A percentile compares a stretch with the other conserved stretches of the same genome.
These are phyloP conservation scores for Talaromyces thailandensis DNA, from an alignment of 495 filamentous ascomycete species.

Conservation along the genomic window DNA sequence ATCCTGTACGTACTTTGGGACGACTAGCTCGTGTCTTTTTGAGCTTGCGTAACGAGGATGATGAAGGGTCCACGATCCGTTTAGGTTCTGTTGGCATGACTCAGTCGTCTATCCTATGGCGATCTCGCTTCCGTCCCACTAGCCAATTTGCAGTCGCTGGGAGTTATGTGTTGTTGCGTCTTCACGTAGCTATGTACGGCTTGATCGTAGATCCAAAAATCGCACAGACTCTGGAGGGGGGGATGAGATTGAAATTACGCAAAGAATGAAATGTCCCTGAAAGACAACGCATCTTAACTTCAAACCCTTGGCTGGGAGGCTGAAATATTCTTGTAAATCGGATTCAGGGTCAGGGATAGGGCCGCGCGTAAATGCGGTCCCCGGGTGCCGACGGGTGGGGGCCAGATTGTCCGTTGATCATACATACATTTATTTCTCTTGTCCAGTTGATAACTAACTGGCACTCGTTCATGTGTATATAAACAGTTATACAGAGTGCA, in stretches of 20 bases:
- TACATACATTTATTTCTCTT: background rate
- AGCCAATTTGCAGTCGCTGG: background rate
- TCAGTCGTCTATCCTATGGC: background rate
- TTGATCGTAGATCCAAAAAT: background rate
- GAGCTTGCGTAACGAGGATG: background rate
- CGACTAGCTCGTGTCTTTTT: conserved; percentile 2
- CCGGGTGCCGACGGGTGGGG: background rate
- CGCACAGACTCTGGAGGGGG: background rate
- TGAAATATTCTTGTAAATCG: background rate
- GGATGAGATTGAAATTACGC: background rate
- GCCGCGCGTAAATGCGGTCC: background rate
- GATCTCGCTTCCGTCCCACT: background rate
- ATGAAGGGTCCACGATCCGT: background rate
- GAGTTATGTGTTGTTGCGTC: background rate
- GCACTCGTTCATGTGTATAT: background rate
- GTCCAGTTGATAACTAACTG: background rate
- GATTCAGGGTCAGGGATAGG: background rate
- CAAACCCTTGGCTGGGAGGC: background rate
- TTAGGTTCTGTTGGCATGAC: background rate
- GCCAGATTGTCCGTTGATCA: background rate
- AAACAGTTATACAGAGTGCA: background rate
- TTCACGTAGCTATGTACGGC: background rate
- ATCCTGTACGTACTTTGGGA: conserved; percentile 10
- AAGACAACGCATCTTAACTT: background rate
- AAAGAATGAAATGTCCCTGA: background rate